phyloP scores from a whole-genome alignment of 768 basidiomycete species.

The Amanita pseudoporphyria region DNA sequence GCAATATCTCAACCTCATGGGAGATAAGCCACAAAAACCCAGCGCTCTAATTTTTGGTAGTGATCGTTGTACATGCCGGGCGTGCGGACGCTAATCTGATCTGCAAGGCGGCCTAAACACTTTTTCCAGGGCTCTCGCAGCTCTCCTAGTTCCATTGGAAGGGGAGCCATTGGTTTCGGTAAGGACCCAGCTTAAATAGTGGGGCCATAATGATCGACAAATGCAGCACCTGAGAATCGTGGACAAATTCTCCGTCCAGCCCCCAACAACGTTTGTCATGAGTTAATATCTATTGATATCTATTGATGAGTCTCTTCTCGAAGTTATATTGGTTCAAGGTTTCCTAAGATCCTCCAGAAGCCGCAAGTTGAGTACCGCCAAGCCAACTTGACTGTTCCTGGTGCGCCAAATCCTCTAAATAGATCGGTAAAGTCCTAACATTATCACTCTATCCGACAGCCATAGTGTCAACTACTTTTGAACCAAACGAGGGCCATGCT shows the following conservation, averaged over 20 bases:
- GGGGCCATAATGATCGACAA: conserved; percentile 10
- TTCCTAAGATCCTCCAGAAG: conserved; percentile 58
- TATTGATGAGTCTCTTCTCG: neutral
- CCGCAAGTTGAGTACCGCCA: conserved; percentile 74
- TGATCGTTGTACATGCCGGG: neutral
- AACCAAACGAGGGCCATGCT: conserved; percentile 58
- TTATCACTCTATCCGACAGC: conserved; percentile 28
- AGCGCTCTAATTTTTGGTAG: conserved; percentile 72
- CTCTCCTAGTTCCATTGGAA: conserved; percentile 54
- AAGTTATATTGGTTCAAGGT: conserved; percentile 74
- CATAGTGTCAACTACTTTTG: conserved; percentile 58
- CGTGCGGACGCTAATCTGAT: conserved; percentile 7
- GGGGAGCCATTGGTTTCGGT: conserved; percentile 70
- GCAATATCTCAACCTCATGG: conserved; percentile 19
- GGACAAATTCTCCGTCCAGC: conserved; percentile 63
- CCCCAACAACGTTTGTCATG: conserved; percentile 58
- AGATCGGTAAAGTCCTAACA: conserved; percentile 9
- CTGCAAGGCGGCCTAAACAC: conserved; percentile 71
- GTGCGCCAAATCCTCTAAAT: conserved; percentile 30
- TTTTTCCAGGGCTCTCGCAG: conserved; percentile 62
- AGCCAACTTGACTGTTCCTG: conserved; percentile 64
- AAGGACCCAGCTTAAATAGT: conserved; percentile 16
- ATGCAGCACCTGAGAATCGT: conserved; percentile 58
- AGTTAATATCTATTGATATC: conserved; percentile 23
- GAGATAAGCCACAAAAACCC: conserved; percentile 32